These are phyloP conservation scores for Wickerhamomyces bovis DNA, from an alignment of 805 yeast species.

Conservation along the genomic window DNA sequence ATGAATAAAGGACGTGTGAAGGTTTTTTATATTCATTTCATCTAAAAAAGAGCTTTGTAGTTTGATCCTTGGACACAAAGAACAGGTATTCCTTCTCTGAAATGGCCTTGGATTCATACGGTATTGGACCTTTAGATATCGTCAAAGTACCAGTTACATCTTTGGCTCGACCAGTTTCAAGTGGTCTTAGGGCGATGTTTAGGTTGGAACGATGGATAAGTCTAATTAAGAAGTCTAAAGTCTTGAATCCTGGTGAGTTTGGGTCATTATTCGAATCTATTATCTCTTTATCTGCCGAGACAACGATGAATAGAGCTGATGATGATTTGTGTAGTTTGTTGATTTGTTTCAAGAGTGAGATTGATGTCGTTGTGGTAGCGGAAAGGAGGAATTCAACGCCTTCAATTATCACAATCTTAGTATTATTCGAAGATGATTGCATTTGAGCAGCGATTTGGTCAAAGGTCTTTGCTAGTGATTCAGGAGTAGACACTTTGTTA, in stretches of 20 bases:
- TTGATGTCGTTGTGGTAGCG: conserved; percentile 33
- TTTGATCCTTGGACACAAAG: conserved; percentile 46
- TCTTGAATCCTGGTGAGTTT: conserved; percentile 33
- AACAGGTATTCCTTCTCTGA: conserved; percentile 61
- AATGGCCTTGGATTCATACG: conserved; percentile 23
- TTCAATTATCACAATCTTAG: conserved; percentile 36
- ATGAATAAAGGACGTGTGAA: not conserved
- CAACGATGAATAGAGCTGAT: conserved; percentile 31
- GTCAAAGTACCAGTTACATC: conserved; percentile 73
- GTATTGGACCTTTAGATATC: conserved; percentile 45
- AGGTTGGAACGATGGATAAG: conserved; percentile 45
- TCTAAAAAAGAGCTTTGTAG: conserved; percentile 35
- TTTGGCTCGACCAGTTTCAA: conserved; percentile 74
- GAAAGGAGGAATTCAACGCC: conserved; percentile 41
- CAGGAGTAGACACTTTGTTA: conserved; percentile 25
- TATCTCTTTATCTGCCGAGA: conserved; percentile 36
- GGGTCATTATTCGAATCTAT: conserved; percentile 25
- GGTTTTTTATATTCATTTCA: conserved; percentile 8
- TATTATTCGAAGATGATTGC: not conserved
- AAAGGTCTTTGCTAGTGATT: conserved; percentile 11
- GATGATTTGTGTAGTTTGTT: conserved; percentile 29
- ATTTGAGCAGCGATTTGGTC: conserved; percentile 8
- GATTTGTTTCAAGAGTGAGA: conserved; percentile 30
- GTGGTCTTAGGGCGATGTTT: conserved; percentile 54
- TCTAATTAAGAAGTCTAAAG: conserved; percentile 41